Evolutionary conservation across 805 yeast species (phyloP), one percentile per base, ranked within the genome.

Genomic region (Schizosaccharomyces lindneri): DNA sequence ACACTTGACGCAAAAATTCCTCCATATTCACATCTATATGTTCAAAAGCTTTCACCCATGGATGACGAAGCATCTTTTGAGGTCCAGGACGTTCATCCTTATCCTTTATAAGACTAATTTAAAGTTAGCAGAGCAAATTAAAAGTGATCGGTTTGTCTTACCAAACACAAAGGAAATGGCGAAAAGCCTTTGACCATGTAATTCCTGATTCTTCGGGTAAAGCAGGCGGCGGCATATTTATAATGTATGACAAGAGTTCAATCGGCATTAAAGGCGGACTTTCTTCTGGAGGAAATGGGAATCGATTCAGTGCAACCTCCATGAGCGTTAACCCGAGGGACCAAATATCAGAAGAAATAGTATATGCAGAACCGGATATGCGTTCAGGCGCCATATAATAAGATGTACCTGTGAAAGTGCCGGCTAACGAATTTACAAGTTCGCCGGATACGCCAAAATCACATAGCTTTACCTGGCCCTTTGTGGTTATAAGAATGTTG

Each of bases 331-430:
- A 75, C 0, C 98, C 98, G 41, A 93, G 73, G 0, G 97, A 88
- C 98, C 98, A 93, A 17, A 93, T 90, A 70, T 93, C 98, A 67
- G 94, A 83, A 3, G 95, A 86, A 2, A 90, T 96, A 11, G 95
- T 84, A 69, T 93, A 93, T 1, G 96, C 93, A 68, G 87, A 90
- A 36, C 96, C 97, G 74, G 86, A 86, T 61, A 93, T 90, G 67
- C 98, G 78, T 71, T 93, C 98, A 0, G 98, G 98, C 48, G 98
- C 97, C 98, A 93, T 93, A 71, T 93, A 93, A 70, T 87, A 90
- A 11, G 95, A 89, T 0, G 98, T 93, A 1, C 98, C 98, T 0
- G 96, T 93, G 69, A 89, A 93, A 0, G 98, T 93, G 1, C 95
- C 87, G 1, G 97, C 97, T 59, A 93, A 75, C 0, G 96, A 87